Percentiles rank a stretch among this genome's conserved stretches.
phyloP scores from a whole-genome alignment of 345 rosid genomes.

The Salix exigua region DNA sequence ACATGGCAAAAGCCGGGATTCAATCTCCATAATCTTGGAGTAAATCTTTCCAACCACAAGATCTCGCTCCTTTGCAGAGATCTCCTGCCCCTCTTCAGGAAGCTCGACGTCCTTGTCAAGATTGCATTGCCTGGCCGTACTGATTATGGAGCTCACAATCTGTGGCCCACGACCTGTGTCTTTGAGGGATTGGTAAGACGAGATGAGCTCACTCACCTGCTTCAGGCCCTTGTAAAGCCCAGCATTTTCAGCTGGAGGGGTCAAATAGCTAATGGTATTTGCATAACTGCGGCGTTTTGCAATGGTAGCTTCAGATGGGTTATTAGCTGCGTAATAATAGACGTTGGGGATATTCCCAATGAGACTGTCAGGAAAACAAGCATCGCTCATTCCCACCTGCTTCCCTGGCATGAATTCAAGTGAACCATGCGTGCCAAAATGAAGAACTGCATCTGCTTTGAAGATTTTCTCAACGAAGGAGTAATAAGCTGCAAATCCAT shows the following conservation, averaged over 20 bases:
- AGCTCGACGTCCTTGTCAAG: conserved; percentile 90
- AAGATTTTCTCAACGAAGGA: conserved; percentile 93
- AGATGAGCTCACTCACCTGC: conserved; percentile 90
- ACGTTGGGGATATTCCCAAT: conserved; percentile 96
- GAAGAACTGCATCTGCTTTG: conserved; percentile 94
- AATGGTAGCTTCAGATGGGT: conserved; percentile 96
- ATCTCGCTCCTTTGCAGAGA: conserved; percentile 71
- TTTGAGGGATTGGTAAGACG: conserved; percentile 94
- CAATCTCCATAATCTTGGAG: conserved; percentile 98
- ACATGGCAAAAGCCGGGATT: conserved; percentile 90
- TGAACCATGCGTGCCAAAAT: conserved; percentile 97
- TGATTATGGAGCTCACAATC: conserved; percentile 87
- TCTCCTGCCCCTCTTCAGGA: conserved; percentile 75
- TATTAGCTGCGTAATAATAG: conserved; percentile 92
- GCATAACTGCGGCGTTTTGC: conserved; percentile 99
- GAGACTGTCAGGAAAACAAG: conserved; percentile 89
- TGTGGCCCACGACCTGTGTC: conserved; percentile 90
- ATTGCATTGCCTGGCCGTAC: conserved; percentile 94
- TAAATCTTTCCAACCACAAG: conserved; percentile 92
- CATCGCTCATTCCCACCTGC: conserved; percentile 99
- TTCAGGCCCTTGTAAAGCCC: conserved; percentile 98
- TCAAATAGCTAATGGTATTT: conserved; percentile 89
- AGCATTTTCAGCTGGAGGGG: conserved; percentile 99
- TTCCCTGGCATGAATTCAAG: conserved; percentile 99
- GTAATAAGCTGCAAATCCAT: conserved; percentile 95